Evolutionary conservation across 1,284 basidiomycete species (phyloP), one percentile per base, ranked within the genome.

Genomic region (Phylloporus gajari): DNA sequence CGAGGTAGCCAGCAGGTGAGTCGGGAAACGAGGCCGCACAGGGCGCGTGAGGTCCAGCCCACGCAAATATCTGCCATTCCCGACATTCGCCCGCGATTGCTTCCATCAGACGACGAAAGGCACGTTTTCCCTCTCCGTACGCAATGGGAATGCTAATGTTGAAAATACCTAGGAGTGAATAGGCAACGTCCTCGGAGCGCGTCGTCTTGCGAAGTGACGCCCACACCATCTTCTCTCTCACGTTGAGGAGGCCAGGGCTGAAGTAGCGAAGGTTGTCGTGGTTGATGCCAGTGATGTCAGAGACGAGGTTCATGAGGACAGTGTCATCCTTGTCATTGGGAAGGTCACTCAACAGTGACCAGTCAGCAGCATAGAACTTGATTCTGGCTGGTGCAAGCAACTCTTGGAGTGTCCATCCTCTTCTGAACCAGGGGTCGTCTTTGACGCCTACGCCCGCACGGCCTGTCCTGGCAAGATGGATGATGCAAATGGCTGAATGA

Each of bases 41-140:
- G 25, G 76, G 75, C 3, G 76, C 75, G 69, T 75, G 74, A 6
- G 68, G 69, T 23, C 78, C 77, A 7, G 67, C 71, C 77, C 77
- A 76, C 1, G 75, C 74, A 13, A 79, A 73, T 3, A 80, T 72
- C 11, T 74, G 59, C 71, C 69, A 75, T 62, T 75, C 73, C 27
- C 69, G 70, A 62, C 74, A 76, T 6, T 68, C 64, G 44, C 69
- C 62, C 21, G 75, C 56, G 46, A 79, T 73, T n/a, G 56, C 74
- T 38, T 77, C 77, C 76, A 78, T 76, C 51, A 79, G 69, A 53
- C 79, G 71, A 59, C 68, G 72, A 35, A 79, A 80, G 8, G 79
- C 76, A 7, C 77, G 68, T n/a, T 72, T 72, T 7, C 79, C 77
- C 48, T 80, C 74, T 46, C 79, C 79, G 19, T 79, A 80, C 1